Evolutionary conservation across 305 asterid genomes (phyloP), one percentile per base, ranked within the genome.

Genomic region (Stenogyne calaminthoides): DNA sequence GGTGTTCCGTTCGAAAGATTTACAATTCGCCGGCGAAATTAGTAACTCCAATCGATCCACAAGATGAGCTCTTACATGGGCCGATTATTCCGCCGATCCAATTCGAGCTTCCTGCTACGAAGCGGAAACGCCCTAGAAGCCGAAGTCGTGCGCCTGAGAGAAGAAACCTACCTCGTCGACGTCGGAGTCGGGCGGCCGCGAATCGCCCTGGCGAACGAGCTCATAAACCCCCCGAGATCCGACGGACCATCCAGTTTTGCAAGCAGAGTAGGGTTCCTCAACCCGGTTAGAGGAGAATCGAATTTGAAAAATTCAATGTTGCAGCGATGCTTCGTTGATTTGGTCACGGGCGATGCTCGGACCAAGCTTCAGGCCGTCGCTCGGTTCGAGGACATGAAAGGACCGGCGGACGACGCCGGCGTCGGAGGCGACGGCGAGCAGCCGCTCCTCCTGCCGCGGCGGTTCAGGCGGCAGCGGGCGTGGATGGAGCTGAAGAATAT

Each of bases 241-340:
- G 39, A 11, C 60, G 78, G 71, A 1, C 81, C 80, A 0, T 47
- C 81, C 77, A 57, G 74, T 11, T 80, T 84, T 78, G 15, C 80
- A 4, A 76, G 39, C 61, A 71, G 20, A 72, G 82, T 84, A 47
- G 86, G 88, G 0, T 74, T 71, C 73, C 81, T 86, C 73, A 68
- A 69, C 72, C 86, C 80, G 0, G 70, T 79, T 15, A 69, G 76
- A 12, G 64, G 64, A 0, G 85, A 82, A 25, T 37, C 72, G 65
- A 70, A 73, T 18, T 80, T 78, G 52, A 84, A 64, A 9, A 78
- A 69, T 70, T 55, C 73, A 44, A 3, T 75, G 7, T 39, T 86
- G 77, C 85, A 86, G 80, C 88, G 88, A 4, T 83, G 79, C 74
- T 87, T 84, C 80, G 84, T 84, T n/a, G 87, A 87, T 76, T 16